Percentiles rank a stretch among this genome's conserved stretches.
These are phyloP conservation scores for Obelidium mucronatum DNA, from an alignment of 192 early-diverging fungal genomes.

Conservation along the genomic window DNA sequence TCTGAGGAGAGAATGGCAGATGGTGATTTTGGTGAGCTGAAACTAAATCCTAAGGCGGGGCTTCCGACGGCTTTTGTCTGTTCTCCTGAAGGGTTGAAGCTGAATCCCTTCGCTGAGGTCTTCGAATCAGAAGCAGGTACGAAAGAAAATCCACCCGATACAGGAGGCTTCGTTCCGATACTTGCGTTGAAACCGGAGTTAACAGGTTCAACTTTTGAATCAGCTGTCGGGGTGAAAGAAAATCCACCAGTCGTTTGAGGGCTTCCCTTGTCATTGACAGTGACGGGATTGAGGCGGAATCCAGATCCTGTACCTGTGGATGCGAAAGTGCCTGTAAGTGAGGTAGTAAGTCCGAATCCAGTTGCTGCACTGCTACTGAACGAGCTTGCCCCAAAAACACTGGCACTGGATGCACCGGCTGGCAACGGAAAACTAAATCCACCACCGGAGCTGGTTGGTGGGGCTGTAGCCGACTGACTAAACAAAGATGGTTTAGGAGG, in stretches of 20 bases:
- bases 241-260: not conserved
- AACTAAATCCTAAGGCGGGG: not conserved
- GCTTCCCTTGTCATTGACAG: no score
- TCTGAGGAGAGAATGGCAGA: no score
- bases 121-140: no score
- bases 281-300: no score
- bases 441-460: not conserved
- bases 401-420: no score
- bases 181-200: not conserved
- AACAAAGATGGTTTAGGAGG: not conserved
- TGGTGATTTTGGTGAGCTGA: not conserved
- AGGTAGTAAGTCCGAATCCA: no score
- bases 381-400: no score
- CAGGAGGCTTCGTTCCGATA: not conserved
- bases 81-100: not conserved
- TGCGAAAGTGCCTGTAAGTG: no score
- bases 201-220: not conserved
- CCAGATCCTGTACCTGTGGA: no score
- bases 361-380: no score
- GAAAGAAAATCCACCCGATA: not conserved
- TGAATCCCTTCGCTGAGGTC: no score
- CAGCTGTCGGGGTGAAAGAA: not conserved
- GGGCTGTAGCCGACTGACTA: not conserved
- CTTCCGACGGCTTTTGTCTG: no score
- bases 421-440: not conserved